phyloP scores from a whole-genome alignment of 495 filamentous ascomycete species.

The Penicillium verhagenii region DNA sequence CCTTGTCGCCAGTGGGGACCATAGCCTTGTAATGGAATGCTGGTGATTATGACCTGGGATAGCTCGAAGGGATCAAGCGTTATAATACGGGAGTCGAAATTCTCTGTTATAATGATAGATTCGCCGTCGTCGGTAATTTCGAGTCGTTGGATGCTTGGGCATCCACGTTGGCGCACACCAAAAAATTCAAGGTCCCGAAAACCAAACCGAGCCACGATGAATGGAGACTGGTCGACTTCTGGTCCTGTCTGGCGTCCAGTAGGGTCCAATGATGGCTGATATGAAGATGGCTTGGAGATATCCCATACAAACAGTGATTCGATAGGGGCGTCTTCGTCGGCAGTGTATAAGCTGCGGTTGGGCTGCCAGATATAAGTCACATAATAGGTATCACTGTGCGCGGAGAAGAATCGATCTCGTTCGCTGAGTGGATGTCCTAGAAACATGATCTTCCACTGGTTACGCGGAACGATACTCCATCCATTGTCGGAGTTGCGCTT shows the following conservation, averaged over 20 bases:
- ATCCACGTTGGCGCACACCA: slow-evolving; percentile 55
- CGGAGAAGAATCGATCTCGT: slow-evolving; percentile 62
- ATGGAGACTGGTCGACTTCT: slow-evolving; percentile 42
- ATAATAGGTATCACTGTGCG: slow-evolving; percentile 62
- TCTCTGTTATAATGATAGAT: slow-evolving; percentile 49
- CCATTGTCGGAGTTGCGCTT: slow-evolving; percentile 14
- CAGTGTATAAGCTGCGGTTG: slow-evolving; percentile 55
- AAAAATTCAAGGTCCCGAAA: slow-evolving; percentile 57
- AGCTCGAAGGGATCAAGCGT: slow-evolving; percentile 19
- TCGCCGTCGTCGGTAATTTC: slow-evolving; percentile 49
- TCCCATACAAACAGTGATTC: slow-evolving; percentile 69
- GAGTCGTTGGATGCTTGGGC: slow-evolving; percentile 52
- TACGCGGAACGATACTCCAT: slow-evolving; percentile 56
- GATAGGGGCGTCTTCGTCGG: slow-evolving; percentile 56
- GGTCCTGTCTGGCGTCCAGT: slow-evolving; percentile 34
- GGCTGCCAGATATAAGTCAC: slow-evolving; percentile 67
- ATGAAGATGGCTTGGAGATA: slow-evolving; percentile 54
- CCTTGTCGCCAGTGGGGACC: slow-evolving; percentile 54
- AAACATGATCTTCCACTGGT: slow-evolving; percentile 68
- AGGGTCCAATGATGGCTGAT: slow-evolving; percentile 57
- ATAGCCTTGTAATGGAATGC: slow-evolving; percentile 51
- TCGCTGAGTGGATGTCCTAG: slow-evolving; percentile 59
- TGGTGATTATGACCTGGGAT: slow-evolving; percentile 46
- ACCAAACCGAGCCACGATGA: slow-evolving; percentile 54
- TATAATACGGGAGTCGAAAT: slow-evolving; percentile 45